Evolutionary conservation across 257 asterid genomes (phyloP).

Genomic region (Ilex asprella): DNA sequence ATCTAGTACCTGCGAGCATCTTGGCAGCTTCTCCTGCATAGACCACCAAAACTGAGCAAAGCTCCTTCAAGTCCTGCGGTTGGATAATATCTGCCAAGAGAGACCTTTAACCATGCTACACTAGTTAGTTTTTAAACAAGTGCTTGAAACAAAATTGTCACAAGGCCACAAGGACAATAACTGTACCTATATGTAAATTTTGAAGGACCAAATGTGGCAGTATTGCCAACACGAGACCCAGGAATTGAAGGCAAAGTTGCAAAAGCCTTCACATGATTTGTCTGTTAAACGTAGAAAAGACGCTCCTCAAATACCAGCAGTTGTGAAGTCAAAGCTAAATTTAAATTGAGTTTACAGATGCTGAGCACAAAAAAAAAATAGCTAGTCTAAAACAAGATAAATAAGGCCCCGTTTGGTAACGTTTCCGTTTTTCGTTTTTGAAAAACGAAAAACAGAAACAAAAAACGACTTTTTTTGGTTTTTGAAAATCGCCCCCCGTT

Average conservation of each 20-base stretch:
- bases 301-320: neutral
- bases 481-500: no score
- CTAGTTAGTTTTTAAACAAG: constrained; percentile 35
- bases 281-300: constrained; percentile 34
- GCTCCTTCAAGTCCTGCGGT: constrained; percentile 91
- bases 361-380: no score
- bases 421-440: no score
- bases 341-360: no score
- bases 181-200: constrained; percentile 82
- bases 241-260: constrained; percentile 44
- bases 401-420: no score
- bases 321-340: no score
- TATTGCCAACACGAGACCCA: constrained; percentile 47
- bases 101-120: constrained; percentile 52
- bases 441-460: no score
- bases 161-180: constrained; percentile 9
- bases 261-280: constrained; percentile 48
- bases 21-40: constrained; percentile 83
- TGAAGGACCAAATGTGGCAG: constrained; percentile 64
- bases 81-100: constrained; percentile 88
- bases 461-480: no score
- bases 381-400: no score
- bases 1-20: constrained; percentile 66
- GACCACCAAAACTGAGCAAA: constrained; percentile 91
- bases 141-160: constrained; percentile 4